Conservation (phyloP, 176 grass and related monocot genomes). For the Avena sativa region DNA sequence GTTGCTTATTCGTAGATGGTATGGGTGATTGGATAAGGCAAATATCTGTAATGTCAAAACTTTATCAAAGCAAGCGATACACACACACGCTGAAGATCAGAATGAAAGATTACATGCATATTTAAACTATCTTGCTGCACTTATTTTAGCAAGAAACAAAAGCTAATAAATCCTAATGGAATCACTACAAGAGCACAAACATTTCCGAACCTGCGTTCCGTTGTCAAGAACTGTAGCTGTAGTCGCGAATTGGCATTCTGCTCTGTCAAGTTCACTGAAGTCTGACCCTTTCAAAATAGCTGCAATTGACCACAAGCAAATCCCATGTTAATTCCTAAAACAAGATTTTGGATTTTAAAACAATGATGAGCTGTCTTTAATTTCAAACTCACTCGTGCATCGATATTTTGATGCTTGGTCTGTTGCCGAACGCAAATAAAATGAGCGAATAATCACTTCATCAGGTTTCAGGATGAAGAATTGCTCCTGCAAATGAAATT, state of each 20-base stretch:
- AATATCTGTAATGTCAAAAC: background rate
- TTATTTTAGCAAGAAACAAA: constrained; percentile 3
- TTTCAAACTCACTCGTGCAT: constrained; percentile 63
- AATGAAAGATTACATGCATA: background rate
- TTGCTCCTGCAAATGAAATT: constrained; percentile 75
- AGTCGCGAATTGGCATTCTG: constrained; percentile 71
- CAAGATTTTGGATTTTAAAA: background rate
- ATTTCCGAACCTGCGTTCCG: constrained; percentile 78
- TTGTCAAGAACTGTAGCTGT: constrained; percentile 80
- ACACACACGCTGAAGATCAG: background rate
- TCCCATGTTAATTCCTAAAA: constrained; percentile 29
- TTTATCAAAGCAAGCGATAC: background rate
- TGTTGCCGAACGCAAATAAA: constrained; percentile 61
- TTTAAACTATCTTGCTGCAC: background rate
- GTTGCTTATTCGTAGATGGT: constrained; percentile 21
- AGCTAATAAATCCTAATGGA: background rate
- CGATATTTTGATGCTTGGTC: constrained; percentile 73
- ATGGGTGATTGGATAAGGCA: background rate
- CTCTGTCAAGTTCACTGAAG: constrained; percentile 72
- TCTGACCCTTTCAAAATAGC: constrained; percentile 90
- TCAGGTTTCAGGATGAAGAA: constrained; percentile 85
- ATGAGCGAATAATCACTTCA: constrained; percentile 50
- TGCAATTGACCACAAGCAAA: constrained; percentile 44
- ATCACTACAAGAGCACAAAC: background rate
- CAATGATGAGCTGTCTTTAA: background rate